Base-by-base conservation (phyloP, 1,284 basidiomycete species). In the Boletus sp. region DNA sequence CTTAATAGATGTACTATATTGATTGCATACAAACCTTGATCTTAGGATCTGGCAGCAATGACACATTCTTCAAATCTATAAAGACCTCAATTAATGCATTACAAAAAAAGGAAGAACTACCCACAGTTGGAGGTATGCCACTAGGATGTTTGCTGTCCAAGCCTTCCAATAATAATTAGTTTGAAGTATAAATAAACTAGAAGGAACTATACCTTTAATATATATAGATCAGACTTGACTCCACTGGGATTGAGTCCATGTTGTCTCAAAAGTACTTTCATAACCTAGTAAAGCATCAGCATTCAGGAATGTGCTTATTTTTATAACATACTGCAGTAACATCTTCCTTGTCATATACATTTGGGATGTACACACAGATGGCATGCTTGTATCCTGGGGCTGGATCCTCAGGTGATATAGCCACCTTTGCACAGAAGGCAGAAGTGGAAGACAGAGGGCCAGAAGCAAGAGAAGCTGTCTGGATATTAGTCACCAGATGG, bases 101-200 rank as follows among this genome's bases (percentile, higher is more conserved):
- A 22, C 22, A 48, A 34, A 6, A 35, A 22, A 27, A 32, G 47
- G 46, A 20, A 56, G 65, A 2, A 5, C 1, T n/a, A 48, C 52
- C 48, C 52, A 84, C 84, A 52, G 84, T 86, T 26, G 84, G 82
- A 35, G 72, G 76, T 42, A 88, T 74, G 2, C 84, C 82, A 61
- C 82, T 85, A 2, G 80, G 61, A 58, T 88, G 85, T 58, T 88
- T 88, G 64, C 83, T 86, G 55, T 87, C 82, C 45, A 88, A 67
- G 5, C 81, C 83, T 84, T 48, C 13, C 32, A 44, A 41, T 23
- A 20, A 41, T 39, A 27, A 30, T 49, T 7, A 25, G 16, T 5
- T 17, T 13, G 32, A 35, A 35, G 48, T 2, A 30, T 5, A 27
- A 7, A 1, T 16, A 39, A 33, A 39, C 27, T 34, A 2, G 26